phyloP scores from a whole-genome alignment of 306 rosid genomes.

The Malus sieversii region DNA sequence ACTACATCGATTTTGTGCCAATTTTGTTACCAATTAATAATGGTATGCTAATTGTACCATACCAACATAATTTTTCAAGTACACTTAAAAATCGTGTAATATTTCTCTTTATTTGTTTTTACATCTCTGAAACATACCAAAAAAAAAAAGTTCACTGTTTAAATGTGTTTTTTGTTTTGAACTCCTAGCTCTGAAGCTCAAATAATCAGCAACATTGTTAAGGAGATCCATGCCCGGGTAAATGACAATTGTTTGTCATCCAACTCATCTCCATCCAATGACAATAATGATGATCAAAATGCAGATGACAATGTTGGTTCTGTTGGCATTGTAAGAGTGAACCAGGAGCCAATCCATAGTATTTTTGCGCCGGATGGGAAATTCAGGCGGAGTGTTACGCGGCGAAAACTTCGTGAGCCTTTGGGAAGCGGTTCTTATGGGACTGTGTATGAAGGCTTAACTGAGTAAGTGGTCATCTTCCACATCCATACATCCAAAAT shows the following conservation, averaged over 20 bases:
- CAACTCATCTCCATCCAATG: slow-evolving; percentile 30
- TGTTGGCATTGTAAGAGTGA: background rate
- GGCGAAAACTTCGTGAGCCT: slow-evolving; percentile 42
- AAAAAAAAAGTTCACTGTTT: too few species aligned
- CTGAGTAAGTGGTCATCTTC: slow-evolving; percentile 25
- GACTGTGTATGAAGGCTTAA: slow-evolving; percentile 53
- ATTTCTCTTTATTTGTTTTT: too few species aligned
- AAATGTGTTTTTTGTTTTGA: too few species aligned
- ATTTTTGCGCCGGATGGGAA: slow-evolving; percentile 28
- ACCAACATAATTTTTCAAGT: too few species aligned
- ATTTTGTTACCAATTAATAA: too few species aligned
- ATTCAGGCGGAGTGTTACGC: slow-evolving; percentile 26
- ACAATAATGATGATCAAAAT: slow-evolving; percentile 24
- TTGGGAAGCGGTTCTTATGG: slow-evolving; percentile 64
- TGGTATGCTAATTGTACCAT: too few species aligned
- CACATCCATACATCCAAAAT: background rate
- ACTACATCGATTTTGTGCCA: too few species aligned
- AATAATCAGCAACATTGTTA: too few species aligned
- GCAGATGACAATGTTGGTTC: background rate
- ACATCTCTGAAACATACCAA: too few species aligned
- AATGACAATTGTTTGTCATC: slow-evolving; percentile 18
- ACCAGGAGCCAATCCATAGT: slow-evolving; percentile 8
- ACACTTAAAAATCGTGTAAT: too few species aligned
- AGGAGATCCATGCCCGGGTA: background rate
- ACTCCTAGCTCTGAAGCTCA: too few species aligned